Percentiles rank a stretch among this genome's conserved stretches.
Conservation (phyloP, 306 rosid species). For the Lablab purpureus region DNA sequence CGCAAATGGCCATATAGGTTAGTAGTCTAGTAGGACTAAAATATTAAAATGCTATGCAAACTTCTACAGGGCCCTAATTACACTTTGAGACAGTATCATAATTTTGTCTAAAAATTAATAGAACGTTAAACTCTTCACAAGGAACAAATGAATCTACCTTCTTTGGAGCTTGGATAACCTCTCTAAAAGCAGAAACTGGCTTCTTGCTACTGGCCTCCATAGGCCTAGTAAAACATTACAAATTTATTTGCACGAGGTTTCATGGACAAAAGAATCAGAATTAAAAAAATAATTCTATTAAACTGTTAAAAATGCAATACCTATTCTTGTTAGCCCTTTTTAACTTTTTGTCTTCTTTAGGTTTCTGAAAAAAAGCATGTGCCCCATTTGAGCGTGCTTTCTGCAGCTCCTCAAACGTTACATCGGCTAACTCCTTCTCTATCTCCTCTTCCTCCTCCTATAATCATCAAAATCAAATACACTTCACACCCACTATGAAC, state of each 20-base stretch:
- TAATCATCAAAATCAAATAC: conserved; percentile 28
- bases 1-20: conserved; percentile 2
- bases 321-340: conserved; percentile 84
- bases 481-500: not conserved
- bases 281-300: not conserved
- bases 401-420: conserved; percentile 85
- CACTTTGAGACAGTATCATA: conserved; percentile 6
- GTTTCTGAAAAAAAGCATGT: conserved; percentile 55
- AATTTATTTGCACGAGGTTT: conserved; percentile 31
- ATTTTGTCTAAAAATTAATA: not conserved
- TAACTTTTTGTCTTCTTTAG: conserved; percentile 55
- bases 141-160: conserved; percentile 54
- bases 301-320: conserved; percentile 45
- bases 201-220: conserved; percentile 88
- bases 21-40: not conserved
- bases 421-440: conserved; percentile 79
- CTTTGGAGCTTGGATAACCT: conserved; percentile 80
- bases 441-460: conserved; percentile 81
- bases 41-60: not conserved
- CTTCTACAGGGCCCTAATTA: not conserved
- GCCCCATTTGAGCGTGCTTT: conserved; percentile 82
- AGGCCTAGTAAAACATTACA: conserved; percentile 65
- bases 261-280: not conserved
- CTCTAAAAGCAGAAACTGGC: conserved; percentile 79
- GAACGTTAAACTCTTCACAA: conserved; percentile 9